Evolutionary conservation across 129 eudicot species (phyloP), one percentile per base, ranked within the genome.

Genomic region (Flaveria bidentis): DNA sequence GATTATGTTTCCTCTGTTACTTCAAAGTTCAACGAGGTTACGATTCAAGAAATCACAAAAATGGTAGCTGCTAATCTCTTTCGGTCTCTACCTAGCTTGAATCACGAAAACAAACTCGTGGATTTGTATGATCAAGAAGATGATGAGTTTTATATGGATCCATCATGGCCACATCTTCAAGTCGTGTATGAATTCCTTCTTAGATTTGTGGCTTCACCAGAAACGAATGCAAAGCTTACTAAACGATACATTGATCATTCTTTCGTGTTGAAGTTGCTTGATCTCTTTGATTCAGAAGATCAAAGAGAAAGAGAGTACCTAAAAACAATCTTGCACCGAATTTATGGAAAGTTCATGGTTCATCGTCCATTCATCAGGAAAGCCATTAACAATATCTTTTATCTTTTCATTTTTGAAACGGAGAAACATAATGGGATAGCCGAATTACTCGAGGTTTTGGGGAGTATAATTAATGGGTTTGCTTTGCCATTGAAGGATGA

Each of bases 151-250:
- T 65, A 68, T 46, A 83, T 82, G 87, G 96, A 87, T 76, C 92
- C 90, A 2, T 76, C 96, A 1, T 90, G 96, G 96, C 92, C 96
- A 18, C 96, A 90, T 85, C 88, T 90, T 81, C 96, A 90, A 51
- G 71, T 90, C 36, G 92, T 90, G 61, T 90, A 90, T n/a, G 96
- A 90, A 60, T 85, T 90, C 52, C 86, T 90, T 51, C 82, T 90
- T 72, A 79, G 96, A 71, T 87, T 87, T 55, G 92, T 90, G 44
- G 87, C 90, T 71, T 90, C 96, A 10, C 30, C 90, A 0, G 96
- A 90, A 61, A 87, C 88, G 3, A 87, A 86, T 67, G 84, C 90
- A 17, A 86, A 86, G 64, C 85, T 84, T 75, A 81, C 90, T 5
- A 90, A 90, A 77, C 82, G 88, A 69, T 90, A 85, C 39, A 75